Conservation (phyloP, 2,329 filamentous ascomycete species). For the Teratosphaeria pseudoeucalypti region DNA sequence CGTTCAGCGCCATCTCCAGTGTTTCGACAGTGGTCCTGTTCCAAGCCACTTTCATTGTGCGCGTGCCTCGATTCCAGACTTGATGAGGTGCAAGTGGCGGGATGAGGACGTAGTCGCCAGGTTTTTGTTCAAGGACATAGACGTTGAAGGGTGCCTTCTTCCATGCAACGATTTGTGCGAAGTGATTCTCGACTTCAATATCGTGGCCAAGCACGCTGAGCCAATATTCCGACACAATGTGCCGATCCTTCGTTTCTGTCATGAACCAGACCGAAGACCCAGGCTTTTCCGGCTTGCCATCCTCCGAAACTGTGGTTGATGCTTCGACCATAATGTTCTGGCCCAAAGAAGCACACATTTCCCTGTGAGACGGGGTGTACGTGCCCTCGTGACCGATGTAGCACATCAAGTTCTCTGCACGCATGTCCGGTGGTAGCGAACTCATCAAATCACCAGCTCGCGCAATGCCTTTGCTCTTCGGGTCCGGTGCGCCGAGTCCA, state of each 20-base stretch:
- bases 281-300: conserved; percentile 60
- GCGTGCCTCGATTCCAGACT: conserved; percentile 93
- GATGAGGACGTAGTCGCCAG: conserved; percentile 86
- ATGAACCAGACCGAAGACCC: conserved; percentile 98
- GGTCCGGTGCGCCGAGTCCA: conserved; percentile 46
- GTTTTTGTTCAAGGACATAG: conserved; percentile 81
- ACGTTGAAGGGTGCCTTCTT: conserved; percentile 88
- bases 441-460: conserved; percentile 90
- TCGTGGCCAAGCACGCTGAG: conserved; percentile 87
- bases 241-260: conserved; percentile 89
- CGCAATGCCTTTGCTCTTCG: conserved; percentile 49
- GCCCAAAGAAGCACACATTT: conserved; percentile 93
- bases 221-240: conserved; percentile 87
- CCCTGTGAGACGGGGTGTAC: conserved; percentile 86
- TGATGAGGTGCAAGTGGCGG: conserved; percentile 91
- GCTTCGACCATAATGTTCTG: conserved; percentile 98
- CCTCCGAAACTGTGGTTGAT: conserved; percentile 52
- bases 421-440: conserved; percentile 73
- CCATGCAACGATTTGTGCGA: conserved; percentile 92
- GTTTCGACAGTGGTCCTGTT: conserved; percentile 92
- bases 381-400: conserved; percentile 97
- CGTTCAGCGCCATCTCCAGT: conserved; percentile 70
- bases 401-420: conserved; percentile 94
- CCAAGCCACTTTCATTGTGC: conserved; percentile 97
- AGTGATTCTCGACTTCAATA: conserved; percentile 93